Evolutionary conservation across 768 basidiomycete genomes (phyloP).

Genomic region (Gymnopilus dilepis): DNA sequence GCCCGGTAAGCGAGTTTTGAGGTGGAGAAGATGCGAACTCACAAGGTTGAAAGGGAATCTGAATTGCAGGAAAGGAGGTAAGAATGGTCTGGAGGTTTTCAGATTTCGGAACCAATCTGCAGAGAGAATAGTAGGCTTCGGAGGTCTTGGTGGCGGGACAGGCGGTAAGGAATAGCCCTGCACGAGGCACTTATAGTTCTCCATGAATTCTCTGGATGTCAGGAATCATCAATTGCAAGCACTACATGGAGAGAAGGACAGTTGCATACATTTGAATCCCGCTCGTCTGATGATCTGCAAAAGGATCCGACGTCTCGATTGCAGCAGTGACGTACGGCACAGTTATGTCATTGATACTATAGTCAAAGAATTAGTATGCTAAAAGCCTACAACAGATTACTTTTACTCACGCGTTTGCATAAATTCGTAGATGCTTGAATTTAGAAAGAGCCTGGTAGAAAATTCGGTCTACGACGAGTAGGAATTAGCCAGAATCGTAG

Average conservation of each 20-base stretch:
- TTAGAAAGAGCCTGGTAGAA: constrained; percentile 75
- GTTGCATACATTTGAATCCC: constrained; percentile 65
- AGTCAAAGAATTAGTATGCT: not conserved
- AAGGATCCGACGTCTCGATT: constrained; percentile 72
- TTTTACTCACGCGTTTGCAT: constrained; percentile 76
- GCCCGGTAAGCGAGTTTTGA: constrained; percentile 1
- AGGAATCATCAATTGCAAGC: not conserved
- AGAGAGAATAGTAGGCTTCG: constrained; percentile 46
- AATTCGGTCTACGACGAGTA: constrained; percentile 54
- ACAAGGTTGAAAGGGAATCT: constrained; percentile 77
- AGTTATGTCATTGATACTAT: constrained; percentile 73
- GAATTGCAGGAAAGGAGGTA: constrained; percentile 66
- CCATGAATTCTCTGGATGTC: constrained; percentile 54
- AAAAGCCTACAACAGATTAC: not conserved
- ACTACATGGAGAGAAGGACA: not conserved
- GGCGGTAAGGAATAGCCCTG: constrained; percentile 53
- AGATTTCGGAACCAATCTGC: constrained; percentile 49
- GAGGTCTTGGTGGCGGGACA: constrained; percentile 44
- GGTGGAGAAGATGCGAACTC: constrained; percentile 29
- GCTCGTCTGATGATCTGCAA: constrained; percentile 55
- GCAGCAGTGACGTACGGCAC: constrained; percentile 85
- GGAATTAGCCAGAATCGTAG: not conserved
- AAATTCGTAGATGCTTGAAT: constrained; percentile 76
- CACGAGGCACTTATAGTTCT: constrained; percentile 62
- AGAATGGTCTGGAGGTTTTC: constrained; percentile 43